Percentiles rank a stretch among this genome's conserved stretches.
Evolutionary conservation across 495 filamentous ascomycete genomes (phyloP).

Genomic region (Pyrenula aspistea): DNA sequence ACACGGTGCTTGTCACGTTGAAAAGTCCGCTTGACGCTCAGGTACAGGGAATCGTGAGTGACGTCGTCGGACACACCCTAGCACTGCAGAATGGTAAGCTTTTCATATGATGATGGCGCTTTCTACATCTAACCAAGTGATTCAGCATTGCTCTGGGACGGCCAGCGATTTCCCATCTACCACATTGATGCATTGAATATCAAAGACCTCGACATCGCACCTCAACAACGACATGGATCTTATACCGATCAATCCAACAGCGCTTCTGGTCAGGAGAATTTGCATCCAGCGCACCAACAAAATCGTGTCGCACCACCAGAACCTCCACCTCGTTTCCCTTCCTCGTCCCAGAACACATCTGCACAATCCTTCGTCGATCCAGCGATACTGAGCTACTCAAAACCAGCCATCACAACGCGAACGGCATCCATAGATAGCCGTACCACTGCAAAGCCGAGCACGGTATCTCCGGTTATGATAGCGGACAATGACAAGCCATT

Average conservation of each 20-base stretch:
- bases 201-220: constrained; percentile 39
- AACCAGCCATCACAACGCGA: constrained; percentile 12
- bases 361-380: constrained; percentile 38
- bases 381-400: constrained; percentile 38
- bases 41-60: constrained; percentile 61
- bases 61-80: constrained; percentile 62
- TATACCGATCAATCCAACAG: not conserved
- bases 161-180: constrained; percentile 32
- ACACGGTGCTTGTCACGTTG: constrained; percentile 66
- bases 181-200: constrained; percentile 44
- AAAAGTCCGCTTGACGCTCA: constrained; percentile 50
- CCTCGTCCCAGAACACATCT: not conserved
- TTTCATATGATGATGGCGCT: constrained; percentile 3
- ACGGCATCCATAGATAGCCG: constrained; percentile 1
- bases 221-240: constrained; percentile 1
- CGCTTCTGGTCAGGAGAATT: constrained; percentile 14
- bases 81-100: constrained; percentile 65
- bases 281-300: constrained; percentile 11
- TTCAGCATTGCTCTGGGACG: constrained; percentile 37
- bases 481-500: not conserved
- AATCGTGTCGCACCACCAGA: constrained; percentile 3
- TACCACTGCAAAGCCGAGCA: not conserved
- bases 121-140: constrained; percentile 7
- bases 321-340: not conserved
- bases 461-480: not conserved